Evolutionary conservation across 202 grass and related monocot species (phyloP).

Genomic region (Carex sylvatica): DNA sequence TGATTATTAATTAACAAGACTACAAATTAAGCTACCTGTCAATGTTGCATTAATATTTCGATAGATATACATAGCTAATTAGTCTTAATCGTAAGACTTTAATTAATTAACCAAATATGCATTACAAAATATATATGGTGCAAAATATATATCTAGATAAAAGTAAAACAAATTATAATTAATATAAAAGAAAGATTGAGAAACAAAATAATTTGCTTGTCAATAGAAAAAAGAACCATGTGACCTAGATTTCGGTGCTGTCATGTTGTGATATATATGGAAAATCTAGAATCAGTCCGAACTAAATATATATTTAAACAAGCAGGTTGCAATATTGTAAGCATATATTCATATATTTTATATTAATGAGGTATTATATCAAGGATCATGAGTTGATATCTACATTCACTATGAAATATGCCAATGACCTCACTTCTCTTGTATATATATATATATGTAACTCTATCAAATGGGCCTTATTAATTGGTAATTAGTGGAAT

Average conservation of each 20-base stretch:
- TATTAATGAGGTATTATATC: neutral
- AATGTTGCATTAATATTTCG: neutral
- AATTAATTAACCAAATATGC: neutral
- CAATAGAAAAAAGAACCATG: neutral
- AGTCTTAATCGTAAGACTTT: neutral
- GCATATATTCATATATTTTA: neutral
- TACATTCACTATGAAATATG: neutral
- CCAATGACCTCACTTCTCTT: slow-evolving; percentile 5
- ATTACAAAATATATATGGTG: neutral
- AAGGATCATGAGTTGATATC: neutral
- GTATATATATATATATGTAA: neutral
- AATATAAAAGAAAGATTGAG: neutral
- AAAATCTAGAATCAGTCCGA: neutral
- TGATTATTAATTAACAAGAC: neutral
- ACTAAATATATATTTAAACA: slow-evolving; percentile 15
- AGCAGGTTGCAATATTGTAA: neutral
- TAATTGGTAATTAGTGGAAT: neutral
- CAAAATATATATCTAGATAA: neutral
- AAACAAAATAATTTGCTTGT: neutral
- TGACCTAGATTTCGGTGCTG: neutral
- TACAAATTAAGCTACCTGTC: neutral
- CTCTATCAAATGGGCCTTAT: neutral
- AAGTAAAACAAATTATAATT: neutral
- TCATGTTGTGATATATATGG: neutral
- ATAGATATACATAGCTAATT: neutral